Base-by-base conservation (phyloP, 2,329 filamentous ascomycete species). In the Fusarium sp. region DNA sequence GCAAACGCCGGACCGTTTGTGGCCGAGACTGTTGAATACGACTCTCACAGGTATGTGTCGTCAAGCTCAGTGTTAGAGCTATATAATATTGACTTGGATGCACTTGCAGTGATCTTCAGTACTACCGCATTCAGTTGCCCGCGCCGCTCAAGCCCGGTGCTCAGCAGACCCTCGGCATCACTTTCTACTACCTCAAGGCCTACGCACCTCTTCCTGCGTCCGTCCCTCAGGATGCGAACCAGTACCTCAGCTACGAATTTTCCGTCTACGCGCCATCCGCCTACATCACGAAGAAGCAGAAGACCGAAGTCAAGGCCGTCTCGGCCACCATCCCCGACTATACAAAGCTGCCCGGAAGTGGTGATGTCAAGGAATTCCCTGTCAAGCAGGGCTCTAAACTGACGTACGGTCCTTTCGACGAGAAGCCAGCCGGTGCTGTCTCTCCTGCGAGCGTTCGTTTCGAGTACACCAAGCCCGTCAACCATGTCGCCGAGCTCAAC, bases 251-350 rank as follows among this genome's bases (percentile, higher is more conserved):
- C 58, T 94, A 97, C 84, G 86, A 89, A 58, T 97, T 97, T 84
- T 95, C 93, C 65, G 92, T 92, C 71, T 97, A 97, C 81, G 88
- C 86, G 46, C 91, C 91, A 17, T 97, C 93, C 11, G 91, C 92
- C 65, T 99, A 99, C 83, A 83, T 87, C 18, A 98, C 94, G 15
- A 80, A 88, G 75, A 97, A 97, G 84, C 96, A 99, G 80, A 98
- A 98, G 88, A 98, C 96, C 39, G 97, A 98, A 81, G 82, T 99
- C 81, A 98, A 98, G 84, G 90, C 97, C 73, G 88, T 92, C 48
- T 91, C 89, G 56, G 83, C 87, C 68, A 91, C 93, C 73, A 87
- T 97, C 28, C 92, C 94, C 59, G 94, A 98, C 77, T 97, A 93
- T 81, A 97, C 94, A 55, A 90, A 88, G 68, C 86, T 97, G 18